A percentile compares a stretch with the other conserved stretches of the same genome.
Conservation (phyloP, 768 basidiomycete species). For the Crepidotus variabilis region DNA sequence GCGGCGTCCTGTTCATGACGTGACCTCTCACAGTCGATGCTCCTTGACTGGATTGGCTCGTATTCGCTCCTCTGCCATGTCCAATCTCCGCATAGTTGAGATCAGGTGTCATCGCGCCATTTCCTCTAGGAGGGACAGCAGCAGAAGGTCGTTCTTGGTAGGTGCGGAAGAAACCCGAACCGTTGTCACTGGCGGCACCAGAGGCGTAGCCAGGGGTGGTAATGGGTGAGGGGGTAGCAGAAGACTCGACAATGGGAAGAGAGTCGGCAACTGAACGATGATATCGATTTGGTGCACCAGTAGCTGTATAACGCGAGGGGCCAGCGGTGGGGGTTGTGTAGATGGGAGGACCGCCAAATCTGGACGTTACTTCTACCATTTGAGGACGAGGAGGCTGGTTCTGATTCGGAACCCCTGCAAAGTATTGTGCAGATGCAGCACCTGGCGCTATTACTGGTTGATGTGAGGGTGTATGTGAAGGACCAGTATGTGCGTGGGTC, state of each 20-base stretch:
- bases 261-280: slow-evolving; percentile 36
- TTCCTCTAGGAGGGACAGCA: slow-evolving; percentile 34
- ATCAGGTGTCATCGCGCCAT: slow-evolving; percentile 67
- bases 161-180: slow-evolving; percentile 55
- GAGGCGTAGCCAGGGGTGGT: slow-evolving; percentile 58
- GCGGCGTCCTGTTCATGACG: slow-evolving; percentile 14
- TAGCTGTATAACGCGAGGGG: slow-evolving; percentile 9
- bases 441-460: too few species aligned
- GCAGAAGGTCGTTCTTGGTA: slow-evolving; percentile 40
- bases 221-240: slow-evolving; percentile 55
- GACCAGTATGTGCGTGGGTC: slow-evolving; percentile 6
- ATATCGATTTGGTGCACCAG: too few species aligned
- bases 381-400: too few species aligned
- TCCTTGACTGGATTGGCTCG: slow-evolving; percentile 6
- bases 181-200: slow-evolving; percentile 46
- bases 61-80: slow-evolving; percentile 56
- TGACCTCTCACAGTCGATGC: slow-evolving; percentile 9
- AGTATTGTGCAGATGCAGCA: too few species aligned
- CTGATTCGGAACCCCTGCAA: too few species aligned
- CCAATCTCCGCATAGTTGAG: slow-evolving; percentile 75
- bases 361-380: too few species aligned
- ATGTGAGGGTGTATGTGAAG: not conserved
- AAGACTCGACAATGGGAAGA: slow-evolving; percentile 61
- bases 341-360: too few species aligned
- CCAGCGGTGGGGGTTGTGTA: slow-evolving; percentile 13